Percentiles rank a stretch among this genome's conserved stretches.
These are phyloP conservation scores for Pseudocercospora cruenta DNA, from an alignment of 2,329 filamentous ascomycete species.

Conservation along the genomic window DNA sequence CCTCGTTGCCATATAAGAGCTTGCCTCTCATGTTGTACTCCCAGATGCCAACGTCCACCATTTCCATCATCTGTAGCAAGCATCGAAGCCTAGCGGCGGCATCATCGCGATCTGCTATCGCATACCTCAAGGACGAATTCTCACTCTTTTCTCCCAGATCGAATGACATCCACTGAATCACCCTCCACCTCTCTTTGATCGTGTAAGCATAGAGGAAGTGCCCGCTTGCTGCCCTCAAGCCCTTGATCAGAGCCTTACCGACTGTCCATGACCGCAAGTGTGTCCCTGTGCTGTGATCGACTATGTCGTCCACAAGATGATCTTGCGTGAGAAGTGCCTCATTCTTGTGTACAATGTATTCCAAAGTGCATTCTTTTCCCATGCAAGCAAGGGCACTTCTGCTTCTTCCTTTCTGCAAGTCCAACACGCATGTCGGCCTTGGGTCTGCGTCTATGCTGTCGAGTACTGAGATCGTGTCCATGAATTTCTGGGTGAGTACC, in stretches of 20 bases:
- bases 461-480: constrained; percentile 10
- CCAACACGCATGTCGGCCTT: constrained; percentile 23
- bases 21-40: constrained; percentile 26
- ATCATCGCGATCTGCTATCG: constrained; percentile 21
- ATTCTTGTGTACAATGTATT: constrained; percentile 11
- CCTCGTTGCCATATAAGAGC: constrained; percentile 29
- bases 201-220: constrained; percentile 18
- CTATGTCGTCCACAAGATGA: constrained; percentile 14
- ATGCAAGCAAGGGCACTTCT: not conserved
- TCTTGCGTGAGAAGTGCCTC: constrained; percentile 7
- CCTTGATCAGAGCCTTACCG: not conserved
- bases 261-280: not conserved
- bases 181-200: constrained; percentile 22
- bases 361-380: not conserved
- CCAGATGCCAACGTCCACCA: constrained; percentile 30
- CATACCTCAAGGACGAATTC: constrained; percentile 9
- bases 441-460: constrained; percentile 24
- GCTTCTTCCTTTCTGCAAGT: constrained; percentile 4
- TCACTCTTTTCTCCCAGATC: not conserved
- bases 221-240: not conserved
- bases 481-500: not conserved
- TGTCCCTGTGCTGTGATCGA: constrained; percentile 5
- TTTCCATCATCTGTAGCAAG: constrained; percentile 27
- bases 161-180: constrained; percentile 21
- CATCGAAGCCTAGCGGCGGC: constrained; percentile 17